These are phyloP conservation scores for Orbilia oligospora DNA, from an alignment of 2,329 filamentous ascomycete species.

Conservation along the genomic window DNA sequence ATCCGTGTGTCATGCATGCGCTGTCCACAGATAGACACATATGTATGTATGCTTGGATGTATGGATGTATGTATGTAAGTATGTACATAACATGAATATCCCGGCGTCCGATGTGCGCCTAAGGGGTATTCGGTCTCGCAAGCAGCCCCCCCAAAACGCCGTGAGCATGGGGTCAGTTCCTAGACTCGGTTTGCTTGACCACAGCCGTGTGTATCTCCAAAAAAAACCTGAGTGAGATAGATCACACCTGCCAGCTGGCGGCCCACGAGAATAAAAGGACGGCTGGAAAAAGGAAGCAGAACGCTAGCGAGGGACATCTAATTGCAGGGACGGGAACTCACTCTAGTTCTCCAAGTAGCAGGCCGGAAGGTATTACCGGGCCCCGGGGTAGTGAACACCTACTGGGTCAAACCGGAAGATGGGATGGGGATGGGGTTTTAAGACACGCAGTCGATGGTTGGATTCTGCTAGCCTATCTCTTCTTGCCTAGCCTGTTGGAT, in stretches of 20 bases:
- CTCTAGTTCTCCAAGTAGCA: constrained; percentile 36
- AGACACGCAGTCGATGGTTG: constrained; percentile 19
- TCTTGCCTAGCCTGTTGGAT: background rate
- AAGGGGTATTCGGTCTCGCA: constrained; percentile 41
- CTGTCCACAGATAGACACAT: constrained; percentile 56
- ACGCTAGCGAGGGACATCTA: constrained; percentile 26
- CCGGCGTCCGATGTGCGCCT: constrained; percentile 53
- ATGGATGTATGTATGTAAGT: constrained; percentile 5
- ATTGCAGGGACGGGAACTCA: constrained; percentile 57
- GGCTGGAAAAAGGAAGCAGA: constrained; percentile 57
- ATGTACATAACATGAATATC: constrained; percentile 41
- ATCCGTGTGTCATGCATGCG: constrained; percentile 44
- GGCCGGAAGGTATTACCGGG: constrained; percentile 51
- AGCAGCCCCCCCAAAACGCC: constrained; percentile 54
- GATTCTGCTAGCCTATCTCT: background rate
- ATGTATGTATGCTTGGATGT: constrained; percentile 15
- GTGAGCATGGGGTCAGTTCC: constrained; percentile 48
- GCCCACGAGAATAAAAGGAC: constrained; percentile 42
- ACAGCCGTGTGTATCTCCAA: constrained; percentile 44
- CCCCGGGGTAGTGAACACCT: constrained; percentile 22
- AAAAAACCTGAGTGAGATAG: constrained; percentile 31
- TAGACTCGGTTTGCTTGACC: constrained; percentile 31
- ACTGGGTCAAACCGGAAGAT: constrained; percentile 8
- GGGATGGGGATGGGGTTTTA: constrained; percentile 12
- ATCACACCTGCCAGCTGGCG: constrained; percentile 49